Evolutionary conservation across 202 grass and related monocot species (phyloP).

Genomic region (Elaeis oleifera): DNA sequence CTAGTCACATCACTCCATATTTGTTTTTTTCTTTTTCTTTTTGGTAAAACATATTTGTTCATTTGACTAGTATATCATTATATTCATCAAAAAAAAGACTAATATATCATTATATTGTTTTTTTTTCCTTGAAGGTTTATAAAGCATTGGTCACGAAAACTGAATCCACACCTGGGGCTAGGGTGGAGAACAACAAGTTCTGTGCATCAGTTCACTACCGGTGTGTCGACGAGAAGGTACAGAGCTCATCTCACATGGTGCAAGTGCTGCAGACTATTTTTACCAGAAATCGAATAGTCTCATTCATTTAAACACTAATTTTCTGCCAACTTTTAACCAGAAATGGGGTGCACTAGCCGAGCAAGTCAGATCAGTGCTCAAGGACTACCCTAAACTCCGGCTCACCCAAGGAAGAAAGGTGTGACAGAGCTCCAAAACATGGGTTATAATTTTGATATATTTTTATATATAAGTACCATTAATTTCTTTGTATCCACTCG

Average conservation of each 20-base stretch:
- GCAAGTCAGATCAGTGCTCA: slow-evolving; percentile 42
- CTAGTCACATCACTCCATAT: neutral
- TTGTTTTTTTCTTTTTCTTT: no score
- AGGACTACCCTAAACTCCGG: slow-evolving; percentile 43
- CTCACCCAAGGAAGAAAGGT: slow-evolving; percentile 74
- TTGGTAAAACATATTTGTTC: no score
- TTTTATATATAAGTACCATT: no score
- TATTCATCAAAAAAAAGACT: no score
- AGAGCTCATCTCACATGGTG: neutral
- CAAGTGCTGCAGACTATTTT: neutral
- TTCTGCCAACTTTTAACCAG: slow-evolving; percentile 28
- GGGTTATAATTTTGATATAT: no score
- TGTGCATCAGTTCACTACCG: slow-evolving; percentile 82
- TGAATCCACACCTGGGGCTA: slow-evolving; percentile 43
- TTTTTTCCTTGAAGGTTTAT: slow-evolving; percentile 25
- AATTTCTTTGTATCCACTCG: neutral
- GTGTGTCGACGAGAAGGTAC: slow-evolving; percentile 62
- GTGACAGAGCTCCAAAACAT: neutral
- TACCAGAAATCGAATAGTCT: neutral
- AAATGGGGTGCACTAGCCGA: slow-evolving; percentile 39
- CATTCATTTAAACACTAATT: no score
- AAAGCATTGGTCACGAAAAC: slow-evolving; percentile 27
- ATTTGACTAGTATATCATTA: no score
- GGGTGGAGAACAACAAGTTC: slow-evolving; percentile 85
- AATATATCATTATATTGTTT: no score